Base-by-base conservation (phyloP, 2,329 filamentous ascomycete genomes). In the Arthrocladium fulminans region DNA sequence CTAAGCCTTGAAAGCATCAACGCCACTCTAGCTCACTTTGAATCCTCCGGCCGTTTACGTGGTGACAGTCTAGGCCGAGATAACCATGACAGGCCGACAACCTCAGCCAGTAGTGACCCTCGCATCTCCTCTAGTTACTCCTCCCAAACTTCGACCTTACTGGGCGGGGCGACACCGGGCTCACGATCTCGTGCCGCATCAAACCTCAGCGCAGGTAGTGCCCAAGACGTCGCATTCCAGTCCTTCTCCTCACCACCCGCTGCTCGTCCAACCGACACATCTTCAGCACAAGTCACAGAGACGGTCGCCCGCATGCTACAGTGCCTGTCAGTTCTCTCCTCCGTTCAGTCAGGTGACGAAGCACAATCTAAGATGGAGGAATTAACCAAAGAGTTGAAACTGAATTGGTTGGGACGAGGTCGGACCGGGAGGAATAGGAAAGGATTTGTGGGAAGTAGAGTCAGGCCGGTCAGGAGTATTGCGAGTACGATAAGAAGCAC, bases 231-330 rank as follows among this genome's bases (percentile, higher is more conserved):
- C 42, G 61, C 69, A 34, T 68, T 70, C 52, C 64, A 67, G 41
- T 67, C 67, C 2, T 61, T 70, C 54, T 63, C 65, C 8, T 66
- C 67, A 1, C 65, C 68, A 1, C 56, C 63, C 19, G 55, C 56
- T 37, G 57, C 60, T 25, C 57, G 57, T 32, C 57, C 63, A 6
- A 52, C 63, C 3, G 70, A 73, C 50, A 67, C 65, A 60, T 83
- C 80, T 42, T 48, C 68, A 60, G 78, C 87, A 62, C 81, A 92
- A 61, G 81, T 97, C 47, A 95, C 92, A 0, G 89, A 97, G 58
- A 95, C 90, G 57, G 89, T 96, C 1, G 92, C 88, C 0, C 76
- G 90, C 44, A 94, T 98, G 87, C 73, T 98, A 54, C 92, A 98
- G 70, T 98, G 92, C 65, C 84, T 97, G 66, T 90, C 84, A 63